These are phyloP conservation scores for Boletus semigastroideus DNA, from an alignment of 1,284 basidiomycete species.

Conservation along the genomic window DNA sequence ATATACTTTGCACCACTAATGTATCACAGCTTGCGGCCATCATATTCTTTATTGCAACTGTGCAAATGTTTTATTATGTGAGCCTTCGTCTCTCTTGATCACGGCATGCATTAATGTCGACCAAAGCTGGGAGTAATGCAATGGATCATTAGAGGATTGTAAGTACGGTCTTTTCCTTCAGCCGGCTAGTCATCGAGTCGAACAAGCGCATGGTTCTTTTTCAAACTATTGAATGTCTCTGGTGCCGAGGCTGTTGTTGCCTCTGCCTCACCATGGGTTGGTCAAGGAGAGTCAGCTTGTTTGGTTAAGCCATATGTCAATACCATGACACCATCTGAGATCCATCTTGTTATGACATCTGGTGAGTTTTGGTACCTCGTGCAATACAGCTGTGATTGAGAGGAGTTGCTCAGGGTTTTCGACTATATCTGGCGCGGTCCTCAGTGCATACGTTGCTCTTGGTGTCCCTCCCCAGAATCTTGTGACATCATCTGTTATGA, in stretches of 20 bases:
- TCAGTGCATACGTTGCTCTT: slow-evolving; percentile 80
- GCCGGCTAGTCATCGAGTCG: slow-evolving; percentile 1
- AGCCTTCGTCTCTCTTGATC: slow-evolving; percentile 11
- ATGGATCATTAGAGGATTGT: slow-evolving; percentile 84
- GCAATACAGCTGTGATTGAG: slow-evolving; percentile 2
- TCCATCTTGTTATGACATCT: slow-evolving; percentile 89
- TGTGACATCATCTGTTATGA: slow-evolving; percentile 91
- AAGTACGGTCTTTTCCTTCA: slow-evolving; percentile 22
- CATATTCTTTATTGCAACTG: slow-evolving; percentile 86
- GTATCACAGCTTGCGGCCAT: slow-evolving; percentile 60
- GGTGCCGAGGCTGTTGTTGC: slow-evolving; percentile 93
- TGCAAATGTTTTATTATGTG: slow-evolving; percentile 83
- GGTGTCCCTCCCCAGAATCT: slow-evolving; percentile 84
- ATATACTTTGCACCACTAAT: slow-evolving; percentile 9
- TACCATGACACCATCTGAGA: slow-evolving; percentile 85
- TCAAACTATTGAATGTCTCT: slow-evolving; percentile 82
- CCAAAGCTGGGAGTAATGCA: slow-evolving; percentile 76
- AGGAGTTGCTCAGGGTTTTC: slow-evolving; percentile 58
- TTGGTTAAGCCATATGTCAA: slow-evolving; percentile 85
- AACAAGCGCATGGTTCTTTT: slow-evolving; percentile 85
- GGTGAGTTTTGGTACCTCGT: slow-evolving; percentile 43
- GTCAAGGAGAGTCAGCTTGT: slow-evolving; percentile 85
- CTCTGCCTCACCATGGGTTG: slow-evolving; percentile 88
- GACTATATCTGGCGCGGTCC: slow-evolving; percentile 88
- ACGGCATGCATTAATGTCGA: not conserved